Base-by-base conservation (phyloP, 2,329 filamentous ascomycete species). In the Microcyclospora pomicola region DNA sequence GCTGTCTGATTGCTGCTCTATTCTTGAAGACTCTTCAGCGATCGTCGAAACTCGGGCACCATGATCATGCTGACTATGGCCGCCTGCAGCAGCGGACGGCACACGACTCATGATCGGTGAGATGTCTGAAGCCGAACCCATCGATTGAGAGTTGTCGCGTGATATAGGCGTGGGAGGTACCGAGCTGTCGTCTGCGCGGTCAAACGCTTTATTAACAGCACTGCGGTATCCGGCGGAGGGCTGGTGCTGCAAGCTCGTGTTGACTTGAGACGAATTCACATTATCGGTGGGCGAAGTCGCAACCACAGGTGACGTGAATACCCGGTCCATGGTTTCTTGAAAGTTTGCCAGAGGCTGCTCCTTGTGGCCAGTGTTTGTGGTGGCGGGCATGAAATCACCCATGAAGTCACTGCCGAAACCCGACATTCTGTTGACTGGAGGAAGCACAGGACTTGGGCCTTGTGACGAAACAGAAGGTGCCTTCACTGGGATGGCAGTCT, bases 181-280 rank as follows among this genome's bases (percentile, higher is more conserved):
- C 3, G 65, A 64, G 31, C 69, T 69, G 29, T 73, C 71, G 43
- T 75, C 68, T 16, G 59, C 63, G 33, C 68, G 64, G 49, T 79
- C 75, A 50, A 81, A 81, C 12, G 77, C 77, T 52, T 77, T 71
- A 47, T 79, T 65, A 3, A 81, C 77, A 11, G 73, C 71, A 11
- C 49, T 51, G 15, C 60, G 61, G 49, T 74, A 75, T n/a, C 72
- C 51, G 6, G 39, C 32, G 29, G 47, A 49, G 3, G 67, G 62
- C 43, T 71, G 66, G 44, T 70, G 69, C 6, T 68, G 64, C n/a
- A 74, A 53, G 15, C 13, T 19, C 15, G 15, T 7, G 34, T 34
- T 31, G 34, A 31, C 9, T 27, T 37, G 11, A 29, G 29, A 10
- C 27, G 35, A 9, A 37, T 33, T n/a, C 14, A 9, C 6, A 9